Percentiles rank a stretch among this genome's conserved stretches.
Evolutionary conservation across 345 rosid genomes (phyloP).

Genomic region (Geranium rotundifolium): DNA sequence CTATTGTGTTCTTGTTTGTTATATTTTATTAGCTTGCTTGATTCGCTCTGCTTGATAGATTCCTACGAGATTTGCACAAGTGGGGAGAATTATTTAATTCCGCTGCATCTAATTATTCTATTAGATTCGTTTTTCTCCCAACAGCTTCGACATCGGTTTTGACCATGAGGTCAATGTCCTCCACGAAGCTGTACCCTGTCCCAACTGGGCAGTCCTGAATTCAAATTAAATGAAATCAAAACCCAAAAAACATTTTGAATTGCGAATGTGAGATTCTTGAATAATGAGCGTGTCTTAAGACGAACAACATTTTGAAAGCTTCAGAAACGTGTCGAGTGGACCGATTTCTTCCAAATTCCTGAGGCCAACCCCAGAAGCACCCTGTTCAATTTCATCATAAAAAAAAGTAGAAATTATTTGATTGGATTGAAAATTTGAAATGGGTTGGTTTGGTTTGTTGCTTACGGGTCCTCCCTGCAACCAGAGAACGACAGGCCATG

Average conservation of each 20-base stretch:
- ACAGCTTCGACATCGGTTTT: conserved; percentile 69
- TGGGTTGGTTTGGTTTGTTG: not conserved
- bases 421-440: no score
- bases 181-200: conserved; percentile 68
- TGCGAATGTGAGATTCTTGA: not conserved
- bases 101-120: no score
- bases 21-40: no score
- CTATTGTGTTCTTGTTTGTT: no score
- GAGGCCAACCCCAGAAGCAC: conserved; percentile 70
- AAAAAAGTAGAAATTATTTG: not conserved
- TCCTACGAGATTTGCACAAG: no score
- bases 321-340: conserved; percentile 42
- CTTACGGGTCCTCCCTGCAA: conserved; percentile 37
- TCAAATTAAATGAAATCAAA: not conserved
- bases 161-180: conserved; percentile 34
- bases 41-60: no score
- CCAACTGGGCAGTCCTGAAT: conserved; percentile 74
- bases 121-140: no score
- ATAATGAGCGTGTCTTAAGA: conserved; percentile 22
- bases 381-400: conserved; percentile 24
- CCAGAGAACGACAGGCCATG: conserved; percentile 34
- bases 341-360: conserved; percentile 75
- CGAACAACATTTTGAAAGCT: conserved; percentile 67
- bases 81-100: no score
- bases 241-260: not conserved